These are phyloP conservation scores for Borovskyia barvae DNA, from an alignment of 208 protist species.

Conservation along the genomic window DNA sequence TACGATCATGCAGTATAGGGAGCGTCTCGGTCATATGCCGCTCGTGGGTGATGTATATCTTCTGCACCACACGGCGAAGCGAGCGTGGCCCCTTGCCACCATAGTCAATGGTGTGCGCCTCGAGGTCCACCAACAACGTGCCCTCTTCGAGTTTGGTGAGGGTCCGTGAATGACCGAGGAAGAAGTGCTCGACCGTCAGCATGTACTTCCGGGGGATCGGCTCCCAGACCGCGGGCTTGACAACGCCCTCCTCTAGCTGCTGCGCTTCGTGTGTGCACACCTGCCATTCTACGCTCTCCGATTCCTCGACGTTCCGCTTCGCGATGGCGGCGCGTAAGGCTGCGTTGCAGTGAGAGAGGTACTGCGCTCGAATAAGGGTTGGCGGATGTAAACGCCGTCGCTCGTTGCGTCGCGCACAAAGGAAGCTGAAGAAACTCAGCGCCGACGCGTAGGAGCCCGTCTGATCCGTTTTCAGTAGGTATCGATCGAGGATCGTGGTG, in stretches of 20 bases:
- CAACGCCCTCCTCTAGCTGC: constrained; percentile 75
- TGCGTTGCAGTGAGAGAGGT: constrained; percentile 71
- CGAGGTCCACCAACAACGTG: constrained; percentile 45
- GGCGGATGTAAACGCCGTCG: constrained; percentile 66
- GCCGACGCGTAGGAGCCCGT: constrained; percentile 25
- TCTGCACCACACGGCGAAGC: constrained; percentile 60
- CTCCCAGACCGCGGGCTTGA: constrained; percentile 81
- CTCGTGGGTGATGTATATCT: constrained; percentile 56
- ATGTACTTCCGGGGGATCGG: constrained; percentile 63
- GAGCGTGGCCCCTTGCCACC: constrained; percentile 71
- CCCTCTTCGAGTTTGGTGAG: constrained; percentile 51
- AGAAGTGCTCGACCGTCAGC: constrained; percentile 61
- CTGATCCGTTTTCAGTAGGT: constrained; percentile 45
- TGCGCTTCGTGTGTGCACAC: constrained; percentile 62
- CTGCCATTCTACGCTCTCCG: constrained; percentile 74
- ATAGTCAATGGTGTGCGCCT: constrained; percentile 66
- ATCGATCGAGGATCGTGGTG: constrained; percentile 54
- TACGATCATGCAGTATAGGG: constrained; percentile 21
- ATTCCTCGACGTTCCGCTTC: constrained; percentile 65
- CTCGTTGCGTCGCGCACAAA: constrained; percentile 51
- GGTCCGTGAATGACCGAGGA: constrained; percentile 55
- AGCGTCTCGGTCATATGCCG: constrained; percentile 14
- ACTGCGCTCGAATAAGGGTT: constrained; percentile 75
- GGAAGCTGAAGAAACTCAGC: constrained; percentile 42
- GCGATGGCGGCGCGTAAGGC: constrained; percentile 56